Evolutionary conservation across 108 stramenopile genomes (phyloP), one percentile per base, ranked within the genome.

Genomic region (Cyclotella sp.): DNA sequence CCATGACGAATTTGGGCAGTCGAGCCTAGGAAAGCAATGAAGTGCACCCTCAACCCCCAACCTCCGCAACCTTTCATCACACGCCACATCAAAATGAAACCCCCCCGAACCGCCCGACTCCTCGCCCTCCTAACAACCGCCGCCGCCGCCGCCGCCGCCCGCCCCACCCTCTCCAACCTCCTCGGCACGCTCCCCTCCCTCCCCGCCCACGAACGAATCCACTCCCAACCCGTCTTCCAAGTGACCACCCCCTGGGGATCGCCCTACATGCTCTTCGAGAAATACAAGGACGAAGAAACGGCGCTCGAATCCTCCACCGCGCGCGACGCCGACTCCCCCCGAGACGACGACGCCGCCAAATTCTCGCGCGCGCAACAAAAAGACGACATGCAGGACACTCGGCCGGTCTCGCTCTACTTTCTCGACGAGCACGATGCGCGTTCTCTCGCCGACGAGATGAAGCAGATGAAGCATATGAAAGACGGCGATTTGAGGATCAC

Each of bases 221-320:
- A 73, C 52, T 87, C 88, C 40, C 89, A 90, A 59, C 91, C 94
- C 9, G 94, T 91, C 65, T 95, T 95, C 69, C 84, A 89, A 68
- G 94, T 95, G 28, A 95, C 94, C 30, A 93, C 91, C 15, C 70
- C 89, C 15, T 91, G 90, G 90, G 94, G 94, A 28, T 84, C 84
- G 26, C 87, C 94, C 22, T 95, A 95, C 80, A 89, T 95, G 87
- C 91, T 85, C 65, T 90, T 90, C 68, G 94, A 95, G 72, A 84
- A 86, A 44, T 64, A 88, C 58, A 78, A 82, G 65, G 77, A 82
- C 29, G 78, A 79, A 53, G 84, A 85, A 51, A 71, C 44, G 54
- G 84, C 76, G 14, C 3, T 82, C 18, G 75, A 72, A 57, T 44
- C 51, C 3, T 60, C 43, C 22, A 69, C 47, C 43, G 70, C 68